phyloP scores from a whole-genome alignment of 495 filamentous ascomycete species.

The Ascodesmis nigricans region DNA sequence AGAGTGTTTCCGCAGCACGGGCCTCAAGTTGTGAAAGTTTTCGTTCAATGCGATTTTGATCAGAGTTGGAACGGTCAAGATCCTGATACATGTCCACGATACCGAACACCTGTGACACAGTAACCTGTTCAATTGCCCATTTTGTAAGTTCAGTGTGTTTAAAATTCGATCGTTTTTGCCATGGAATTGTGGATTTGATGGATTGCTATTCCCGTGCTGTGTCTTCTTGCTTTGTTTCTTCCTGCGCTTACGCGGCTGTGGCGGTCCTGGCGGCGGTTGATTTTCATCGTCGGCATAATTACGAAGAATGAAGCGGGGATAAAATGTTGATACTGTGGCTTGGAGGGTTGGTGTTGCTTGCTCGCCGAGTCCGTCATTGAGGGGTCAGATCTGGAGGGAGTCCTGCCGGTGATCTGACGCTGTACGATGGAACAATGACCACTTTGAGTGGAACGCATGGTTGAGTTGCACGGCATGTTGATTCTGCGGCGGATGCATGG shows the following conservation, averaged over 20 bases:
- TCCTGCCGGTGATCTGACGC: no score
- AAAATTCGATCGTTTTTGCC: no score
- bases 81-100: conserved; percentile 24
- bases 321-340: conserved; percentile 24
- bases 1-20: conserved; percentile 9
- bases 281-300: conserved; percentile 16
- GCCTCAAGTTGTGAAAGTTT: conserved; percentile 17
- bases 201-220: background rate
- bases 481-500: no score
- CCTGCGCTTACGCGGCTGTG: background rate
- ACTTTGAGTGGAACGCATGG: no score
- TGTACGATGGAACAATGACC: background rate
- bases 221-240: background rate
- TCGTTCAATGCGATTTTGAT: conserved; percentile 19
- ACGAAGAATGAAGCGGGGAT: conserved; percentile 24
- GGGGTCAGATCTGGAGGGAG: no score
- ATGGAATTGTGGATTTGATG: background rate
- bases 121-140: conserved; percentile 2
- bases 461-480: no score
- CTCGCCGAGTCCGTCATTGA: no score
- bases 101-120: conserved; percentile 18
- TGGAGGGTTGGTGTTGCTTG: no score
- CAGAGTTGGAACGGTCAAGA: background rate
- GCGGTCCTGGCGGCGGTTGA: background rate
- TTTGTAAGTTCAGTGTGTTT: conserved; percentile 1